These are phyloP conservation scores for Jamesozyma rosinii DNA, from an alignment of 805 yeast species.

Conservation along the genomic window DNA sequence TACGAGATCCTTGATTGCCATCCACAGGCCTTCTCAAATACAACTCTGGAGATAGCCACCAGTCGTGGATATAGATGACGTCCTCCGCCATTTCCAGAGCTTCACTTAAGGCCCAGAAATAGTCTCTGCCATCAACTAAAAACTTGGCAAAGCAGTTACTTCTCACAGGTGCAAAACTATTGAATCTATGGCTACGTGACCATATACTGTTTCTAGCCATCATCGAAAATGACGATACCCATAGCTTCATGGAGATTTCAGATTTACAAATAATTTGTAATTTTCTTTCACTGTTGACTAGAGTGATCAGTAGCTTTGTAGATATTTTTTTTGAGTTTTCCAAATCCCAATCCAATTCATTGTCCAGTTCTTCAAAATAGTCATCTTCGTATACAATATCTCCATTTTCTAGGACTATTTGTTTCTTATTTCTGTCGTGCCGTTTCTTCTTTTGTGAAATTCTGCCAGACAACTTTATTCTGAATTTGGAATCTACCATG, in stretches of 20 bases:
- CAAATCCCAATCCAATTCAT: conserved; percentile 13
- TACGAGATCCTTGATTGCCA: conserved; percentile 88
- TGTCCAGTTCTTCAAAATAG: conserved; percentile 2
- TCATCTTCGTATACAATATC: conserved; percentile 6
- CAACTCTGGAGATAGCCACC: conserved; percentile 97
- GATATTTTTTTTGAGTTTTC: conserved; percentile 35
- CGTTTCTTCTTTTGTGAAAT: conserved; percentile 17
- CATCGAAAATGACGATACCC: conserved; percentile 64
- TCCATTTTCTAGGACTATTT: conserved; percentile 7
- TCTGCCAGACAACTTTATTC: conserved; percentile 40
- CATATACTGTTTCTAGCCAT: conserved; percentile 66
- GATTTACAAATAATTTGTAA: conserved; percentile 63
- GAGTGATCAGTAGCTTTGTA: conserved; percentile 44
- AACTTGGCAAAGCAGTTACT: conserved; percentile 83
- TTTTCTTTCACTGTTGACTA: conserved; percentile 73
- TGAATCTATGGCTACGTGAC: conserved; percentile 68
- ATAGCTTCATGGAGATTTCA: conserved; percentile 50
- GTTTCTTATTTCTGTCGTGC: conserved; percentile 22
- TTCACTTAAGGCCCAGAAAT: conserved; percentile 90
- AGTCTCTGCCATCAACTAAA: conserved; percentile 94
- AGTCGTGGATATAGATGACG: conserved; percentile 88
- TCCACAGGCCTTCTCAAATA: conserved; percentile 89
- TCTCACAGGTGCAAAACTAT: conserved; percentile 88
- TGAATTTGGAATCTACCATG: conserved; percentile 70
- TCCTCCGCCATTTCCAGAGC: conserved; percentile 91